Conservation (phyloP, 441 rosid species). For the Jatropha podagrica region DNA sequence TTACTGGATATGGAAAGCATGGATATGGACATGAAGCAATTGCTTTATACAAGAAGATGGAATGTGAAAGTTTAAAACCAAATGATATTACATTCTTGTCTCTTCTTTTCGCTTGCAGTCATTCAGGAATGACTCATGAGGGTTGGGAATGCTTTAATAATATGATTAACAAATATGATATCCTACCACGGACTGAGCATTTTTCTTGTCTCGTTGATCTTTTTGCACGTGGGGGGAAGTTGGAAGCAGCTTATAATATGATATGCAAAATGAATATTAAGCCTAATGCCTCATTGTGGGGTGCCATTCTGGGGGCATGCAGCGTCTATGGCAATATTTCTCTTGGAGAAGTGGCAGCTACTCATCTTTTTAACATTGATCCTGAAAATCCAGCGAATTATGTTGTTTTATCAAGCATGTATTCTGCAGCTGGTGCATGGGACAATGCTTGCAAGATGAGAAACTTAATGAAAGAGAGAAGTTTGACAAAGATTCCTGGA, state of each 20-base stretch:
- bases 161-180: conserved; percentile 54
- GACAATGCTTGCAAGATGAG: conserved; percentile 45
- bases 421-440: conserved; percentile 70
- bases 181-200: conserved; percentile 57
- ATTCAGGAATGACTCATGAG: conserved; percentile 53
- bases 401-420: conserved; percentile 51
- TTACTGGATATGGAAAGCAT: conserved; percentile 71
- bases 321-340: conserved; percentile 42
- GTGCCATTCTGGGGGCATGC: conserved; percentile 74
- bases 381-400: conserved; percentile 61
- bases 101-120: conserved; percentile 77
- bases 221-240: conserved; percentile 59
- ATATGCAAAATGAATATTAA: conserved; percentile 39
- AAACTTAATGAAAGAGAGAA: conserved; percentile 46
- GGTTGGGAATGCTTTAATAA: conserved; percentile 57
- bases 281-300: conserved; percentile 61
- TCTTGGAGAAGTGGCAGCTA: conserved; percentile 58
- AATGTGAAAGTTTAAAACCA: conserved; percentile 57
- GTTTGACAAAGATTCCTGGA: conserved; percentile 54
- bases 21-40: conserved; percentile 63
- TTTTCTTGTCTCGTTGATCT: conserved; percentile 70
- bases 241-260: conserved; percentile 60
- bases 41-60: conserved; percentile 62
- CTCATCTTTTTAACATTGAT: conserved; percentile 48
- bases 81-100: conserved; percentile 71